Evolutionary conservation across 345 rosid species (phyloP).

Genomic region (Theobroma cacao): DNA sequence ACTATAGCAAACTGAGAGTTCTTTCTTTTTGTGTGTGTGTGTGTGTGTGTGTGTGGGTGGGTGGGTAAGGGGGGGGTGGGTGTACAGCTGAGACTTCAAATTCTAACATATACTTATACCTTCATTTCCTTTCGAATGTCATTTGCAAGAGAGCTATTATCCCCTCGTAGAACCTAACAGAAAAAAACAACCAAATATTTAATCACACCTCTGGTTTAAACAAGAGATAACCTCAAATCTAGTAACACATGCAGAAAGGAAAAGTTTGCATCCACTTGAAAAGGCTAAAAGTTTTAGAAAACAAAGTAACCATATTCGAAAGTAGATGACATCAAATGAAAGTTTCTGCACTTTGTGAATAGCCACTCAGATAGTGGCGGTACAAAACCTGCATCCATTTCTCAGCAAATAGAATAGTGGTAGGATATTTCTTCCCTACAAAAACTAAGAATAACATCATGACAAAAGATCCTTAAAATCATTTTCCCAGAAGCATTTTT

Average conservation of each 20-base stretch:
- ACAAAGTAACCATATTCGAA: constrained; percentile 14
- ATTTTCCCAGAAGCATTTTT: background rate
- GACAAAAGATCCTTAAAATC: background rate
- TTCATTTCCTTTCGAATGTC: constrained; percentile 97
- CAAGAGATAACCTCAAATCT: background rate
- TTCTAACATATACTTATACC: constrained; percentile 31
- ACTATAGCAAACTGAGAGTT: background rate
- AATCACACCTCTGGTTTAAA: background rate
- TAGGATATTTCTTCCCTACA: background rate
- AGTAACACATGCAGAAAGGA: background rate
- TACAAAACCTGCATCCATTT: background rate
- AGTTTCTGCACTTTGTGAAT: background rate
- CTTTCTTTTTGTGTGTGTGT: too few species aligned
- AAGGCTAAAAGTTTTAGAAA: background rate
- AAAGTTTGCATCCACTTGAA: constrained; percentile 9
- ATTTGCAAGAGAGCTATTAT: constrained; percentile 82
- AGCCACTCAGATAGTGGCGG: background rate
- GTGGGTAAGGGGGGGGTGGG: too few species aligned
- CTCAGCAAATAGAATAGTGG: background rate
- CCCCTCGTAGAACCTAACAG: constrained; percentile 73
- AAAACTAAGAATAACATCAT: background rate
- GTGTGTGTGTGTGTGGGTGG: too few species aligned
- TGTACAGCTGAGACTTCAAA: constrained; percentile 1
- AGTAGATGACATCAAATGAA: background rate
- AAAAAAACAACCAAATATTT: constrained; percentile 15